phyloP scores from a whole-genome alignment of 176 grass and related monocot species.

The Rhynchospora breviuscula region DNA sequence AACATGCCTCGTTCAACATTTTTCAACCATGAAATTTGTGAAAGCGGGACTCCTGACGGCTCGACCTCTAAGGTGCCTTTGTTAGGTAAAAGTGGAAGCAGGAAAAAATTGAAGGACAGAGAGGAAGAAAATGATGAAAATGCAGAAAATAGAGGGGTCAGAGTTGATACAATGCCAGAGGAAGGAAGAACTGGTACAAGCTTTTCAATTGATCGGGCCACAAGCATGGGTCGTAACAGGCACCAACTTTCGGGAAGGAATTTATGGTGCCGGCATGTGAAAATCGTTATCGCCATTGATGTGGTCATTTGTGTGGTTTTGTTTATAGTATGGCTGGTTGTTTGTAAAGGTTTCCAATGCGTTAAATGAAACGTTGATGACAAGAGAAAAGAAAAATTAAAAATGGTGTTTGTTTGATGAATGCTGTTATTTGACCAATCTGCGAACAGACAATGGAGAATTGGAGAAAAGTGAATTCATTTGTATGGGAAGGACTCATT shows the following conservation, averaged over 20 bases:
- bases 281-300: slow-evolving; percentile 53
- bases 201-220: slow-evolving; percentile 44
- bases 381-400: not conserved
- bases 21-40: slow-evolving; percentile 28
- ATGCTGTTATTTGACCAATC: not conserved
- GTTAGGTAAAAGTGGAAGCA: slow-evolving; percentile 45
- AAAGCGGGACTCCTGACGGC: slow-evolving; percentile 23
- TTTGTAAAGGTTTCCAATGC: slow-evolving; percentile 80
- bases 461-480: not conserved
- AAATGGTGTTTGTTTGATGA: slow-evolving; percentile 6
- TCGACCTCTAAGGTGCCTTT: slow-evolving; percentile 60
- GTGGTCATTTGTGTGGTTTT: slow-evolving; percentile 53
- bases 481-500: not conserved
- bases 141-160: slow-evolving; percentile 29
- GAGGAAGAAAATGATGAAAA: slow-evolving; percentile 38
- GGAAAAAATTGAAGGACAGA: slow-evolving; percentile 59
- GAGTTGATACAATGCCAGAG: slow-evolving; percentile 45
- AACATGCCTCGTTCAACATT: slow-evolving; percentile 66
- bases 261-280: slow-evolving; percentile 58
- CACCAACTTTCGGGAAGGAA: slow-evolving; percentile 36
- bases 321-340: slow-evolving; percentile 61
- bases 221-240: slow-evolving; percentile 40
- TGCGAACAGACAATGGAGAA: not conserved
- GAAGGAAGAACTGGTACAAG: slow-evolving; percentile 23
- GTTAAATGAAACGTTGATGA: slow-evolving; percentile 20